These are phyloP conservation scores for Ogataea minuta DNA, from an alignment of 805 yeast species.

Conservation along the genomic window DNA sequence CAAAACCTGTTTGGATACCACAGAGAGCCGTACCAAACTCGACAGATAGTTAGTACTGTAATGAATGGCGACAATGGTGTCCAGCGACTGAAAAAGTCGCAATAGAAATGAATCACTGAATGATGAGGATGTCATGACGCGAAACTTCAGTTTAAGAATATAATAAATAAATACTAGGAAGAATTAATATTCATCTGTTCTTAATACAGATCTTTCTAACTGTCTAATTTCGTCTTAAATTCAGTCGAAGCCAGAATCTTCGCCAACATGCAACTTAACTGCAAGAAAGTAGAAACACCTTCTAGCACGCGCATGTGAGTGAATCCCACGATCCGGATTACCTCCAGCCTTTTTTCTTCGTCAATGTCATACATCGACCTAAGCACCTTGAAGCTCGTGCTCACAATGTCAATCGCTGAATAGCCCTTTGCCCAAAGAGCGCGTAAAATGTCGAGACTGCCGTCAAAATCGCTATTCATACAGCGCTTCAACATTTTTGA, in stretches of 20 bases:
- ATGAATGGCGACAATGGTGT: constrained; percentile 23
- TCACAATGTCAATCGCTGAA: constrained; percentile 87
- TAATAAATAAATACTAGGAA: too few relatives aligned
- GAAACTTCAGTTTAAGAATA: too few relatives aligned
- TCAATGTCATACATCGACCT: constrained; percentile 67
- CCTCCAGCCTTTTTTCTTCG: constrained; percentile 69
- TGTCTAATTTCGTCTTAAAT: constrained; percentile 1
- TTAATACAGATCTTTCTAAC: neutral
- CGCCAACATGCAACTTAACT: constrained; percentile 79
- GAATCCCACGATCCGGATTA: constrained; percentile 83
- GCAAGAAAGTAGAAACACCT: constrained; percentile 87
- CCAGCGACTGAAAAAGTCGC: constrained; percentile 18
- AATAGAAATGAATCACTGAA: constrained; percentile 2
- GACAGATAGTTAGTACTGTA: constrained; percentile 26
- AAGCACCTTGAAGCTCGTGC: constrained; percentile 85
- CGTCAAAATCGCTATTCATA: constrained; percentile 46
- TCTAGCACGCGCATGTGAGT: constrained; percentile 91
- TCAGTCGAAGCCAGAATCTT: constrained; percentile 33
- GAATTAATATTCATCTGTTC: constrained; percentile 1
- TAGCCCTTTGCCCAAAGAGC: constrained; percentile 87
- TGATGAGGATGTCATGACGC: constrained; percentile 9
- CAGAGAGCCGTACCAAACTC: constrained; percentile 16
- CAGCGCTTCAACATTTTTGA: constrained; percentile 57
- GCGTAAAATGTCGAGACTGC: constrained; percentile 60
- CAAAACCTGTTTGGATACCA: constrained; percentile 16